These are phyloP conservation scores for Hanseniaspora gamundiae DNA, from an alignment of 1,139 yeast species.

Conservation along the genomic window DNA sequence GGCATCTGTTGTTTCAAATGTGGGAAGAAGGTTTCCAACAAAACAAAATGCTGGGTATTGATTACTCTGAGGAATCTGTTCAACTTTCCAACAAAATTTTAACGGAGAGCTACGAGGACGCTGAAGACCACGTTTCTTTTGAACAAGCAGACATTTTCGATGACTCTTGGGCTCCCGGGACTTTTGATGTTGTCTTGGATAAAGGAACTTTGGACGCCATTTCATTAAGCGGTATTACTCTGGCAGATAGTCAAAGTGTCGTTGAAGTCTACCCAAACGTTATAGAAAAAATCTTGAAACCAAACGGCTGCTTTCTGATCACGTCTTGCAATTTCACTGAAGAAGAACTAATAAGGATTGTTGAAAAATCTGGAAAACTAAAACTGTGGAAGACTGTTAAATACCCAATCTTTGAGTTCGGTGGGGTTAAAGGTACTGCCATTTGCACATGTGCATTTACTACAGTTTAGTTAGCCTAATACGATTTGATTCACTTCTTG, in stretches of 20 bases:
- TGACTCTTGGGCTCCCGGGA: constrained; percentile 21
- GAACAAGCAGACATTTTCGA: constrained; percentile 35
- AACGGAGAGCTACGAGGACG: constrained; percentile 26
- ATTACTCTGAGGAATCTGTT: constrained; percentile 72
- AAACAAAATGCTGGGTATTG: constrained; percentile 57
- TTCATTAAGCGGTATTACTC: constrained; percentile 58
- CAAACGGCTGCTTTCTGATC: constrained; percentile 52
- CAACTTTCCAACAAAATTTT: constrained; percentile 57
- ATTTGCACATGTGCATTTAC: constrained; percentile 77
- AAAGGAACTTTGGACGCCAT: constrained; percentile 97
- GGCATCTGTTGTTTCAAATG: constrained; percentile 68
- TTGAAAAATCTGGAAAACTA: constrained; percentile 33
- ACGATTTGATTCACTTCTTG: too few relatives aligned
- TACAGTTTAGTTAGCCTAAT: constrained; percentile 17
- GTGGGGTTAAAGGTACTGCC: constrained; percentile 78
- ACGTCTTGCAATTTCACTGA: constrained; percentile 96
- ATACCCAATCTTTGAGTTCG: constrained; percentile 78
- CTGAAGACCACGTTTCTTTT: constrained; percentile 26
- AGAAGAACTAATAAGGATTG: constrained; percentile 48
- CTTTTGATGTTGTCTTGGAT: constrained; percentile 69
- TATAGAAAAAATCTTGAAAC: constrained; percentile 43
- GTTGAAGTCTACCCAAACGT: constrained; percentile 50
- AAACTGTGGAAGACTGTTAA: constrained; percentile 48
- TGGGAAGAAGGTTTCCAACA: constrained; percentile 42
- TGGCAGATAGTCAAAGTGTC: constrained; percentile 27